Evolutionary conservation across 2,329 filamentous ascomycete species (phyloP), one percentile per base, ranked within the genome.

Genomic region (Arthrobotrys entomopaga): DNA sequence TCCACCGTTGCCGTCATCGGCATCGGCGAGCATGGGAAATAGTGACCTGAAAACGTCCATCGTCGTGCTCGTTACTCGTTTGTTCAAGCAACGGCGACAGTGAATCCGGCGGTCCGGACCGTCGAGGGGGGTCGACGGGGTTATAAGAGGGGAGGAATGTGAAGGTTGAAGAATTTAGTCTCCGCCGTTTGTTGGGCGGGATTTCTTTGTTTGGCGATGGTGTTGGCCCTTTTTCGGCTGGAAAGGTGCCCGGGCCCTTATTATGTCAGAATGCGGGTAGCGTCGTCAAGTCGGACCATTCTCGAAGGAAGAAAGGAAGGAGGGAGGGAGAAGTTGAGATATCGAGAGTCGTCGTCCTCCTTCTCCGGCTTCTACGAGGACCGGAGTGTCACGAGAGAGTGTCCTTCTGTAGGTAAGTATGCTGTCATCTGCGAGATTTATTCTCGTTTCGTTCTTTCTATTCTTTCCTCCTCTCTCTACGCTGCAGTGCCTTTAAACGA

Each of bases 181-280:
- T 67, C 67, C 67, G 67, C 22, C 54, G 54, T 65, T 60, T 57
- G 46, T 60, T 54, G 67, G 67, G 48, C 69, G 29, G 49, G 48
- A 22, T 65, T 59, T 59, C 60, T 72, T 54, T 60, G 54, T 58
- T 58, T 58, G 58, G 52, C 34, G 58, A 63, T 59, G 52, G 56
- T 43, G 49, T 59, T 53, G 48, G 59, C 58, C 15, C 8, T 10
- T 38, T 38, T 48, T 63, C 58, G 58, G 58, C 58, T 63, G 42
- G 58, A 42, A 49, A 50, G 26, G 38, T 40, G 34, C 29, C 54
- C 19, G 52, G 54, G 34, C 54, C 54, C 26, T 58, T 59, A 48
- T 59, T 59, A 53, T 26, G 29, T 53, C 34, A 40, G 26, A 53
- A 64, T 19, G 24, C 52, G 48, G 53, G 29, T 38, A 42, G 54